A percentile compares a stretch with the other conserved stretches of the same genome.
Evolutionary conservation across 495 filamentous ascomycete genomes (phyloP).

Genomic region (Neurospora sp.): DNA sequence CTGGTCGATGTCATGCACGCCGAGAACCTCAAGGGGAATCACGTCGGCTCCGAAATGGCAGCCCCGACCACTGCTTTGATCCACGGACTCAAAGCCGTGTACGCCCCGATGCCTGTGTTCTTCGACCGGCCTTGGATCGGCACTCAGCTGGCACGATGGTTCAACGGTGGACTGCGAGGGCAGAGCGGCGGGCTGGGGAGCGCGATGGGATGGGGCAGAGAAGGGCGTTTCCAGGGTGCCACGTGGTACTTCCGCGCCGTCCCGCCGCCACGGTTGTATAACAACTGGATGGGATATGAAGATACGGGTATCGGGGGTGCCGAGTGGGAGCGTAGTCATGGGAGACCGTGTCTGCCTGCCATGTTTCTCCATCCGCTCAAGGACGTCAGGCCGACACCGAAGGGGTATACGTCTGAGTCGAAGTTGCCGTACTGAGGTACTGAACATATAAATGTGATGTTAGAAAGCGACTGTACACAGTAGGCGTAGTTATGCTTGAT

Average conservation of each 20-base stretch:
- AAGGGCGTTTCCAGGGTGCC: slow-evolving; percentile 44
- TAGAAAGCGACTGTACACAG: not conserved
- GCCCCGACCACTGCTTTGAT: slow-evolving; percentile 53
- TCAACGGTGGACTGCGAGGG: slow-evolving; percentile 48
- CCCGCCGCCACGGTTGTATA: slow-evolving; percentile 47
- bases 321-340: slow-evolving; percentile 43
- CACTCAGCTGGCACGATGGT: slow-evolving; percentile 44
- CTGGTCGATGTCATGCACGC: slow-evolving; percentile 57
- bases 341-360: slow-evolving; percentile 44
- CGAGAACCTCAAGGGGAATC: slow-evolving; percentile 49
- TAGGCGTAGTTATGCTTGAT: not conserved
- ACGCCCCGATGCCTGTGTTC: slow-evolving; percentile 60
- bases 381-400: slow-evolving; percentile 33
- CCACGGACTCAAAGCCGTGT: slow-evolving; percentile 64
- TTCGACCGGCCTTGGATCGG: slow-evolving; percentile 51
- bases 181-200: slow-evolving; percentile 37
- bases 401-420: slow-evolving; percentile 25
- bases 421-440: slow-evolving; percentile 16
- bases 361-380: slow-evolving; percentile 48
- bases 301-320: slow-evolving; percentile 38
- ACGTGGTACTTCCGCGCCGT: slow-evolving; percentile 49
- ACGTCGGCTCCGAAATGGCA: slow-evolving; percentile 61
- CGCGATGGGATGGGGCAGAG: slow-evolving; percentile 41
- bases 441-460: not conserved
- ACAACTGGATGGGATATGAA: slow-evolving; percentile 53